Percentiles rank a stretch among this genome's conserved stretches.
Evolutionary conservation across 1,284 basidiomycete genomes (phyloP).

Genomic region (Cryptococcus sp.): DNA sequence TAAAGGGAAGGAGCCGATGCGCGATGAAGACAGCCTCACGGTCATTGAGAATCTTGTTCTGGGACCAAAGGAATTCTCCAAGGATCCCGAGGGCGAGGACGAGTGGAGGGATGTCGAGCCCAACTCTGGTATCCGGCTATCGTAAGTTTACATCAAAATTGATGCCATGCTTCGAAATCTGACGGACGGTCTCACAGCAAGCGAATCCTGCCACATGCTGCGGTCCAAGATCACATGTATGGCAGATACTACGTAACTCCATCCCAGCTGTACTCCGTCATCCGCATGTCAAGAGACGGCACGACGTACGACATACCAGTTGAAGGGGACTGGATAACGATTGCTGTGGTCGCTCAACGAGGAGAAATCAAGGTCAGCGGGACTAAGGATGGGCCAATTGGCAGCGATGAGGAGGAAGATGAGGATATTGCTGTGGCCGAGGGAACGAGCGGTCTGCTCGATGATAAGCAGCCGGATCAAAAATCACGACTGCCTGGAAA

Average conservation of each 20-base stretch:
- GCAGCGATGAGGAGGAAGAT: conserved; percentile 24
- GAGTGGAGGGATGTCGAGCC: conserved; percentile 76
- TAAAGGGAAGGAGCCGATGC: conserved; percentile 12
- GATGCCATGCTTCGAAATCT: background rate
- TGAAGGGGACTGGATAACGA: conserved; percentile 83
- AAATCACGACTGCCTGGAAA: conserved; percentile 6
- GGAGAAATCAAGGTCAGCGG: conserved; percentile 61
- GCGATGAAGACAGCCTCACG: conserved; percentile 64
- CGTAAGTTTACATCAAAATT: conserved; percentile 58
- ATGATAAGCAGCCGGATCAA: background rate
- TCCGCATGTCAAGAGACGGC: conserved; percentile 72
- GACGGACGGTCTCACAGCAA: conserved; percentile 57
- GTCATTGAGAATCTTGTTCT: conserved; percentile 71
- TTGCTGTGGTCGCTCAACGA: conserved; percentile 84
- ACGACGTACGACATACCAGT: conserved; percentile 88
- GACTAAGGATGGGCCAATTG: conserved; percentile 19
- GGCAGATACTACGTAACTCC: conserved; percentile 85
- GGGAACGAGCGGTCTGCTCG: background rate
- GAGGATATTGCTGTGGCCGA: conserved; percentile 1
- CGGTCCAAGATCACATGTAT: conserved; percentile 76
- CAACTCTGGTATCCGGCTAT: conserved; percentile 80
- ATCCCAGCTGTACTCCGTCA: conserved; percentile 80
- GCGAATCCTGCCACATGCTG: conserved; percentile 70
- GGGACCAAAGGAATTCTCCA: conserved; percentile 67
- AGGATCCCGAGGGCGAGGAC: conserved; percentile 46